A percentile compares a stretch with the other conserved stretches of the same genome.
Evolutionary conservation across 306 rosid genomes (phyloP).

Genomic region (Abrus pulchellus): DNA sequence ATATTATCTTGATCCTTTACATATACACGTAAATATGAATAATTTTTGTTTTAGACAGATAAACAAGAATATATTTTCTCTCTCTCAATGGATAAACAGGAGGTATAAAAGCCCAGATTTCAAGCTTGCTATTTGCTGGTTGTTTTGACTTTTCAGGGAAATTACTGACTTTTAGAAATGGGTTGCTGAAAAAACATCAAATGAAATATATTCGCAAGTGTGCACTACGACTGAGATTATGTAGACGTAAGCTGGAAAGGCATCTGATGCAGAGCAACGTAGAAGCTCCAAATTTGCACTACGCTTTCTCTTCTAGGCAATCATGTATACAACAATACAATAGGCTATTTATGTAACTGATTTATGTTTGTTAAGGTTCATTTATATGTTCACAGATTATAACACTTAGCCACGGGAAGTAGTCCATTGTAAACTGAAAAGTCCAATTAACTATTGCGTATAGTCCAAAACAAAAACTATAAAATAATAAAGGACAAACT

Average conservation of each 20-base stretch:
- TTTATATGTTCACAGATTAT: slow-evolving; percentile 44
- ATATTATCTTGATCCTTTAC: too few species aligned
- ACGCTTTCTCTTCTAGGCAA: slow-evolving; percentile 43
- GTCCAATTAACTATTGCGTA: slow-evolving; percentile 40
- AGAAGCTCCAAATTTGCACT: not conserved
- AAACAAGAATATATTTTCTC: too few species aligned
- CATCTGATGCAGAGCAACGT: slow-evolving; percentile 38
- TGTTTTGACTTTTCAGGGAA: not conserved
- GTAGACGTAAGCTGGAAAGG: not conserved
- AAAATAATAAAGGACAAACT: too few species aligned
- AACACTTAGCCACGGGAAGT: slow-evolving; percentile 16
- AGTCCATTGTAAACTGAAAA: slow-evolving; percentile 26
- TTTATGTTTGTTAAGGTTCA: slow-evolving; percentile 8
- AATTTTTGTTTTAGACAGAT: too few species aligned
- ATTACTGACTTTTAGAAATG: not conserved
- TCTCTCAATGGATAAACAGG: too few species aligned
- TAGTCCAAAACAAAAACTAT: too few species aligned
- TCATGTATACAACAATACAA: not conserved
- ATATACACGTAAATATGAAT: too few species aligned
- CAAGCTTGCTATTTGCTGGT: not conserved
- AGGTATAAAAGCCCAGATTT: too few species aligned
- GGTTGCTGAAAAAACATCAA: not conserved
- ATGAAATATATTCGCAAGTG: not conserved
- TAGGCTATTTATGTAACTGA: too few species aligned
- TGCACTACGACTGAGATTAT: too few species aligned